Evolutionary conservation across 2,329 filamentous ascomycete genomes (phyloP), one percentile per base, ranked within the genome.

Genomic region (Gnomoniopsis sp.): DNA sequence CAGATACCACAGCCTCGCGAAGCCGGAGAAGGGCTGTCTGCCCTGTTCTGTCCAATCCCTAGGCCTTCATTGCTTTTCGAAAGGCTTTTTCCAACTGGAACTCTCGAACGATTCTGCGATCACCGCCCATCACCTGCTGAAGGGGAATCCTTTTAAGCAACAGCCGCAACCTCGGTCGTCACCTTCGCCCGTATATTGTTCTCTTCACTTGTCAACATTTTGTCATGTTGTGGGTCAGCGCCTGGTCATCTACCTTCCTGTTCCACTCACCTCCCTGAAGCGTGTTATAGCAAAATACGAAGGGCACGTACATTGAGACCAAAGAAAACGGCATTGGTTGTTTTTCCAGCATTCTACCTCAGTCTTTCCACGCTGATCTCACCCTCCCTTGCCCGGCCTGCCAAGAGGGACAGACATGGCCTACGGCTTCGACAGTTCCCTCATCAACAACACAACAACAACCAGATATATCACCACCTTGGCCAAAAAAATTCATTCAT

Each of bases 141-240:
- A 14, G 36, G 36, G 36, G 36, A 4, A n/a, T n/a, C 36, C 19
- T 19, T n/a, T 21, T 11, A 41, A 10, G n/a, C 14, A 26, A n/a
- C 38, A 43, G 4, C 38, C 38, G 11, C 23, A 19, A 30, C 21
- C 21, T 22, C n/a, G n/a, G 12, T 23, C 46, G 41, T 15, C 17
- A n/a, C 46, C 23, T 55, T 53, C 36, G 22, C 49, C 51, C 34
- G 34, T 36, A 30, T 55, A 19, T 19, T 10, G 55, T 26, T 22
- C 15, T 47, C 30, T 17, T 11, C 49, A 8, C n/a, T 21, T 36
- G 30, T 43, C 53, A 50, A 49, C 43, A 38, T 46, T 49, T 38
- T 59, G 59, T 61, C 56, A 59, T 61, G 59, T 58, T 58, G 59
- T 61, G 59, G 59, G 56, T 59, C 53, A 56, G 53, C 41, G 59